Evolutionary conservation across 371 early-diverging fungal species (phyloP).

Genomic region (Mortierella sp.): DNA sequence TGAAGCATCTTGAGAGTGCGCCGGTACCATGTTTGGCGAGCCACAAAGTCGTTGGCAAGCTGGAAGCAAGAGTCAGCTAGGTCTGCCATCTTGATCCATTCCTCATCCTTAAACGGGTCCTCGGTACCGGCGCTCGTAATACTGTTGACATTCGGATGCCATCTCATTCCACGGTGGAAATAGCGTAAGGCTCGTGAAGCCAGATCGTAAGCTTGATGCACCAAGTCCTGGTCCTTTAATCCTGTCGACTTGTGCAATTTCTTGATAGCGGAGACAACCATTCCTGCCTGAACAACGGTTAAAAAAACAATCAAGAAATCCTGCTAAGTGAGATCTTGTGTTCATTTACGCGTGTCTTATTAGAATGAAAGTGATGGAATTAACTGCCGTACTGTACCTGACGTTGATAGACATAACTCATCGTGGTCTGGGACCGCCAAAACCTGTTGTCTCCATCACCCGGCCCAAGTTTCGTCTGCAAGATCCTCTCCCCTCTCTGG

Average conservation of each 20-base stretch:
- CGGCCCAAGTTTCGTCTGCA: not conserved
- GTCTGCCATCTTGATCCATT: constrained; percentile 32
- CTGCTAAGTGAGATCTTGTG: not conserved
- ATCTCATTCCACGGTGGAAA: constrained; percentile 26
- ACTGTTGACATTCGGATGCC: constrained; percentile 15
- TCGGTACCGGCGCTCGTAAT: not conserved
- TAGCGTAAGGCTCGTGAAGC: constrained; percentile 10
- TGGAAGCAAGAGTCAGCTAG: constrained; percentile 7
- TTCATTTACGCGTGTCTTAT: not conserved
- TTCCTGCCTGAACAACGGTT: not conserved
- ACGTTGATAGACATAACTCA: constrained; percentile 23
- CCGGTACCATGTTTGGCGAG: constrained; percentile 23
- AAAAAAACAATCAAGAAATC: not conserved
- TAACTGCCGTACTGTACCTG: constrained; percentile 12
- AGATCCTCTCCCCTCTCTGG: not conserved
- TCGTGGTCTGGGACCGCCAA: constrained; percentile 37
- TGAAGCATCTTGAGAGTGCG: constrained; percentile 18
- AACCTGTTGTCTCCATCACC: constrained; percentile 6
- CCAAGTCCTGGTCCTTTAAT: not conserved
- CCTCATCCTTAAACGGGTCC: constrained; percentile 16
- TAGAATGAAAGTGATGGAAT: not conserved
- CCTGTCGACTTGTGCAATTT: constrained; percentile 1
- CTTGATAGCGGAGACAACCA: constrained; percentile 10
- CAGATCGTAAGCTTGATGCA: constrained; percentile 4
- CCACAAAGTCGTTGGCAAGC: constrained; percentile 1